These are phyloP conservation scores for Boletus sp. DNA, from an alignment of 768 basidiomycete genomes.

Conservation along the genomic window DNA sequence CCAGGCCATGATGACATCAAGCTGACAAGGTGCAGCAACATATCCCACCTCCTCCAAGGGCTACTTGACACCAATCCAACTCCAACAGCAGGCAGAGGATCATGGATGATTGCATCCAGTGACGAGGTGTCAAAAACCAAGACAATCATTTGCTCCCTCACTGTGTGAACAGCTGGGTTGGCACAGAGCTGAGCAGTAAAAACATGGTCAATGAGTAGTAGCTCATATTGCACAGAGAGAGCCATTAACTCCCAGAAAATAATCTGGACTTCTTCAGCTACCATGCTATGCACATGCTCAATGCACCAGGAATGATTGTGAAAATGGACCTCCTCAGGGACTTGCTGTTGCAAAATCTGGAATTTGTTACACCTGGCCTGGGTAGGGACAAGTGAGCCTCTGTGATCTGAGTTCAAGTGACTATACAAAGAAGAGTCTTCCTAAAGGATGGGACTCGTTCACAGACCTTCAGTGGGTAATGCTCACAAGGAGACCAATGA, in stretches of 20 bases:
- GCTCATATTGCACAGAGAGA: neutral
- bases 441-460: no score
- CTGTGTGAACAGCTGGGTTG: neutral
- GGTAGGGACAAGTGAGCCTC: no score
- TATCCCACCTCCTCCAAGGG: neutral
- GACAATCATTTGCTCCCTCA: neutral
- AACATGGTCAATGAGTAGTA: neutral
- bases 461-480: no score
- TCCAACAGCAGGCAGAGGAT: neutral
- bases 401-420: no score
- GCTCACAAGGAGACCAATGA: no score
- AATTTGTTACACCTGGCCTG: no score
- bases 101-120: neutral
- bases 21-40: neutral
- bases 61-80: neutral
- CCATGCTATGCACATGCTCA: neutral
- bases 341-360: neutral
- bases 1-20: neutral
- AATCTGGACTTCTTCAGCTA: neutral
- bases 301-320: neutral
- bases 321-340: neutral
- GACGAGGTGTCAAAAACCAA: no score
- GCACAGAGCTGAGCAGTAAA: neutral
- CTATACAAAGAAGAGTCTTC: no score
- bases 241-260: neutral